Percentiles rank a stretch among this genome's conserved stretches.
Conservation (phyloP, 2,329 filamentous ascomycete species). For the Chaetomiaceae sp. region DNA sequence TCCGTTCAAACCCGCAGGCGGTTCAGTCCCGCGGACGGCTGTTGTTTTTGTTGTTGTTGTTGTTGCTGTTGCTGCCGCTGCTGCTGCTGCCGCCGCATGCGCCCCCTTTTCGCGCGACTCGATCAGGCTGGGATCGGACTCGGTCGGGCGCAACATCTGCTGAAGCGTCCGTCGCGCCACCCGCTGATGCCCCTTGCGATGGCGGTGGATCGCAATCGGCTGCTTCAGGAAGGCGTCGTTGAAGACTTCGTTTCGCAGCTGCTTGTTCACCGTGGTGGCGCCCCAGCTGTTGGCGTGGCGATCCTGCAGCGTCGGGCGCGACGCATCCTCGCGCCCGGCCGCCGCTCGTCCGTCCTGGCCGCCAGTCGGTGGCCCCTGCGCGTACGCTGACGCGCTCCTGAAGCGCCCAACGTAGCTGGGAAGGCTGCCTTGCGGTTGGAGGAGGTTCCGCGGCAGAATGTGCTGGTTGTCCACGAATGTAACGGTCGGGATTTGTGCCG, state of each 20-base stretch:
- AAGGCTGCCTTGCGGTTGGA: constrained; percentile 49
- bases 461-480: constrained; percentile 92
- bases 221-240: constrained; percentile 86
- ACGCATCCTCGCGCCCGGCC: constrained; percentile 1
- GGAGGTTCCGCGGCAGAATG: constrained; percentile 79
- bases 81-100: constrained; percentile 5
- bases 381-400: constrained; percentile 33
- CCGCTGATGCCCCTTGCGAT: constrained; percentile 55
- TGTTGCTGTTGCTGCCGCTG: too few species aligned
- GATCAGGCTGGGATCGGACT: constrained; percentile 38
- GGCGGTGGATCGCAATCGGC: constrained; percentile 72
- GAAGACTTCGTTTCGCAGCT: constrained; percentile 82
- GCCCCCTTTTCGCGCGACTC: constrained; percentile 16
- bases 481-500: constrained; percentile 73
- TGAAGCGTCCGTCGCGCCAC: constrained; percentile 49
- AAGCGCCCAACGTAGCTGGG: constrained; percentile 28
- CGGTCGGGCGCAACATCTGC: constrained; percentile 39
- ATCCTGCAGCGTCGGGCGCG: constrained; percentile 44
- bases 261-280: constrained; percentile 83
- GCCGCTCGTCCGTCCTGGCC: constrained; percentile 6
- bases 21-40: constrained; percentile 1
- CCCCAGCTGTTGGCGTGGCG: constrained; percentile 69
- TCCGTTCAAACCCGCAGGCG: constrained; percentile 7
- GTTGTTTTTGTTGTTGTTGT: too few species aligned
- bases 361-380: constrained; percentile 14